These are phyloP conservation scores for Claviceps quebecensis DNA, from an alignment of 2,329 filamentous ascomycete genomes.

Conservation along the genomic window DNA sequence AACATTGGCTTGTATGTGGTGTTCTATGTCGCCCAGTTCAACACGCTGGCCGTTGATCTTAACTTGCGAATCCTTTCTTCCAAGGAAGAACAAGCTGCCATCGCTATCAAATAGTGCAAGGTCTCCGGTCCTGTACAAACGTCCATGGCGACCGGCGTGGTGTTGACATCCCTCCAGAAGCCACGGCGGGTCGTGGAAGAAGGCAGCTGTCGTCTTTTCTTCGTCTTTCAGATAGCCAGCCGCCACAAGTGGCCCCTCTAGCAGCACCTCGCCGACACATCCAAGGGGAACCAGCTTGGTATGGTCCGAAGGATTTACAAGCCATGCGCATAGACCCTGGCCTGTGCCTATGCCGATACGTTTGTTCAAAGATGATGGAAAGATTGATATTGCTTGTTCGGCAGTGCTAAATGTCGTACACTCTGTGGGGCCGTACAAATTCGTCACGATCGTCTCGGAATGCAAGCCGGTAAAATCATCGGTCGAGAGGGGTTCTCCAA, in stretches of 20 bases:
- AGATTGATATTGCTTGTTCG: not conserved
- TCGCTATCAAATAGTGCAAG: constrained; percentile 14
- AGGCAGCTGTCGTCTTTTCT: constrained; percentile 28
- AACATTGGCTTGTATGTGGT: constrained; percentile 1
- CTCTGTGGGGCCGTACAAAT: constrained; percentile 10
- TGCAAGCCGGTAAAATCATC: not conserved
- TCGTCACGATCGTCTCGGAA: constrained; percentile 3
- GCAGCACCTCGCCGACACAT: constrained; percentile 18
- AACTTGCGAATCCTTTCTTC: constrained; percentile 32
- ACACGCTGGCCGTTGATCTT: constrained; percentile 38
- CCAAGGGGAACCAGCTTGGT: constrained; percentile 14
- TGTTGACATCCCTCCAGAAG: constrained; percentile 9
- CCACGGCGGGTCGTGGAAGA: constrained; percentile 31
- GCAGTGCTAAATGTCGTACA: constrained; percentile 8
- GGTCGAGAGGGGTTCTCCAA: constrained; percentile 24
- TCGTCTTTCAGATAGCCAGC: constrained; percentile 33
- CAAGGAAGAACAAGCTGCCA: constrained; percentile 15
- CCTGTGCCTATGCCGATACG: not conserved
- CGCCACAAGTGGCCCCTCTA: constrained; percentile 31
- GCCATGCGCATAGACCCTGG: constrained; percentile 11
- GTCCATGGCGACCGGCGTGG: constrained; percentile 17
- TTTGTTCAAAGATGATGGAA: not conserved
- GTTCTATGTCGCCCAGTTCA: constrained; percentile 24
- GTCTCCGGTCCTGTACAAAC: constrained; percentile 24
- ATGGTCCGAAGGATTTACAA: constrained; percentile 15